Evolutionary conservation across 805 yeast species (phyloP), one percentile per base, ranked within the genome.

Genomic region (Spathaspora arborariae): DNA sequence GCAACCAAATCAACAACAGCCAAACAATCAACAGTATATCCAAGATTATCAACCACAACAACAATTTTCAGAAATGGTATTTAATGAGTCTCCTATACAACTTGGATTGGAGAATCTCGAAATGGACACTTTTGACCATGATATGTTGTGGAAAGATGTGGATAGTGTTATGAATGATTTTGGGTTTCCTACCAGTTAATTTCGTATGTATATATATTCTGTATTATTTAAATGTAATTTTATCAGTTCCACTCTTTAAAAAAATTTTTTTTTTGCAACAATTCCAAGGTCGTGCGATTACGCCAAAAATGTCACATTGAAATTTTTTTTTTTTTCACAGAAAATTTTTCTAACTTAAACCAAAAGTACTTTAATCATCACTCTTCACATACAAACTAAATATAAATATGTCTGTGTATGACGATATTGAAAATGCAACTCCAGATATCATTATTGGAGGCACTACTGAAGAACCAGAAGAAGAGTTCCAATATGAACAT

Each of bases 121-220:
- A 42, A 53, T 72, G 45, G 77, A 70, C 50, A 57, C 66, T 8
- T 67, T 77, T 63, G 80, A 74, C 54, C 74, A 78, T 20, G 85
- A 79, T 43, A 54, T 78, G 49, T 67, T 82, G 19, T 84, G 85
- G 90, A 85, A 84, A 58, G 95, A 89, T 59, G 91, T 89, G 22
- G 96, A 88, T 53, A 75, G 88, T 41, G 86, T 89, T 48, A 88
- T 89, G 96, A 88, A 86, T 59, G 96, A 88, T 59, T 89, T 88
- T 65, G 97, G 96, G 4, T 89, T 89, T 69, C 88, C 86, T 53
- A 82, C 88, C 11, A 37, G 24, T 18, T 37, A 37, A 20, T 9
- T 30, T 30, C 35, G 9, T 30, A 13, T 30, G 39, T 36, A 36
- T 20, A 19, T 33, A 7, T 33, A 33, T 6, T 13, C 18, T 15